phyloP scores from a whole-genome alignment of 2,329 filamentous ascomycete genomes.

The Colletotrichum neosansevieriae region DNA sequence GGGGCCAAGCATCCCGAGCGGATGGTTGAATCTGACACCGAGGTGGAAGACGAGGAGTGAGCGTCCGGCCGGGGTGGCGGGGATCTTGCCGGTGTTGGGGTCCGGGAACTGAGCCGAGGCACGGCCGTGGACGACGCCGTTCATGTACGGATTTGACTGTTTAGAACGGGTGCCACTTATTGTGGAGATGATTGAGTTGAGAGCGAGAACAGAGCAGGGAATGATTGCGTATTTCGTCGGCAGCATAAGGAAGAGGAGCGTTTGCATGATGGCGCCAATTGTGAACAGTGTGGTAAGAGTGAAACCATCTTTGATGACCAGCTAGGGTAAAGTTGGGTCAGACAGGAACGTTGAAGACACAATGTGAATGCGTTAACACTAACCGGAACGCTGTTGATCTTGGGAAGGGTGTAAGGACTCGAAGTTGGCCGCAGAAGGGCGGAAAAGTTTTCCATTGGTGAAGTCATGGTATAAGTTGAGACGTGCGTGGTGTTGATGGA shows the following conservation, averaged over 20 bases:
- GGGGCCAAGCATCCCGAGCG: slow-evolving; percentile 61
- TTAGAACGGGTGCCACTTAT: slow-evolving; percentile 43
- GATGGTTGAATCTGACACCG: slow-evolving; percentile 60
- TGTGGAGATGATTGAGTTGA: slow-evolving; percentile 49
- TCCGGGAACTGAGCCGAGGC: slow-evolving; percentile 50
- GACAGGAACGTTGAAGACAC: not conserved
- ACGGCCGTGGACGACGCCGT: slow-evolving; percentile 49
- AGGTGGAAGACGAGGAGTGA: slow-evolving; percentile 59
- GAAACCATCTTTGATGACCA: slow-evolving; percentile 50
- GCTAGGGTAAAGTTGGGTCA: not conserved
- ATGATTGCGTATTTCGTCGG: slow-evolving; percentile 52
- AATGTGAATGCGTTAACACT: not conserved
- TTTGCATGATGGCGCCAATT: slow-evolving; percentile 52
- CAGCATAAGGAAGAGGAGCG: slow-evolving; percentile 48
- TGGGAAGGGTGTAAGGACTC: not conserved
- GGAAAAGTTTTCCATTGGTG: not conserved
- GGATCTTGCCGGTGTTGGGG: slow-evolving; percentile 44
- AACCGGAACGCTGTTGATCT: slow-evolving; percentile 2
- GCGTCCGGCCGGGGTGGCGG: slow-evolving; percentile 44
- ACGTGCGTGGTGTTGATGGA: not conserved
- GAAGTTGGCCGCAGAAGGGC: slow-evolving; percentile 22
- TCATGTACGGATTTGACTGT: slow-evolving; percentile 42
- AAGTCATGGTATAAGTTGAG: not conserved
- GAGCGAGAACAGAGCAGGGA: slow-evolving; percentile 47
- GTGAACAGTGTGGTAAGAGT: slow-evolving; percentile 49